These are phyloP conservation scores for Priceomyces carsonii DNA, from an alignment of 805 yeast genomes.

Conservation along the genomic window DNA sequence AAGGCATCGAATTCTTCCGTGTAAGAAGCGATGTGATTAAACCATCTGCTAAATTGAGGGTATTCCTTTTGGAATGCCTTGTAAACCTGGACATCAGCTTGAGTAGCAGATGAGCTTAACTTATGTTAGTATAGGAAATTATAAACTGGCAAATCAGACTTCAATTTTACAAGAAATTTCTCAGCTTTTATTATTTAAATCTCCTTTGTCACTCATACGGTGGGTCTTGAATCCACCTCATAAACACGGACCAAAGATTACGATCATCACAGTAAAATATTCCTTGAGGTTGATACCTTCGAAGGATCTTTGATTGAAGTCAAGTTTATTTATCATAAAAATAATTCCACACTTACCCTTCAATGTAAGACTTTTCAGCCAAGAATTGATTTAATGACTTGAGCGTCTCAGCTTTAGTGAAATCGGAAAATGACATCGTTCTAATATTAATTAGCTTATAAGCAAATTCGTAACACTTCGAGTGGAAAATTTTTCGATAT, in stretches of 20 bases:
- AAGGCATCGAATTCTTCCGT: constrained; percentile 78
- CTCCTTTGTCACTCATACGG: constrained; percentile 81
- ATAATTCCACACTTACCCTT: constrained; percentile 70
- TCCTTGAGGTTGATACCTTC: not conserved
- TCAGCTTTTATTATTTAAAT: constrained; percentile 31
- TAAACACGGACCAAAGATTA: constrained; percentile 92
- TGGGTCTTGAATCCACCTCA: constrained; percentile 96
- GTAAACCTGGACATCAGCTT: constrained; percentile 93
- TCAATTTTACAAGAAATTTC: constrained; percentile 1
- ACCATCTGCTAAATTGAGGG: constrained; percentile 98
- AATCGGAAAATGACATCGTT: constrained; percentile 76
- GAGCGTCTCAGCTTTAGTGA: constrained; percentile 67
- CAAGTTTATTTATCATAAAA: constrained; percentile 4
- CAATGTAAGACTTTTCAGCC: constrained; percentile 91
- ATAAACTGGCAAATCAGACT: not conserved
- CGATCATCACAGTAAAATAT: constrained; percentile 56
- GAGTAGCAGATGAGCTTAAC: constrained; percentile 82
- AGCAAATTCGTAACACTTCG: no score
- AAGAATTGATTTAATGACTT: constrained; percentile 78
- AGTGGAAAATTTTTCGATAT: constrained; percentile 9
- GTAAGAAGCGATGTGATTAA: constrained; percentile 95
- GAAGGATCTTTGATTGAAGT: constrained; percentile 2
- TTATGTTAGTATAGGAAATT: constrained; percentile 22
- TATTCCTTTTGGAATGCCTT: constrained; percentile 88
- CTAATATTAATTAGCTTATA: no score